These are phyloP conservation scores for Lasiodiplodia sp. DNA, from an alignment of 2,329 filamentous ascomycete species.

Conservation along the genomic window DNA sequence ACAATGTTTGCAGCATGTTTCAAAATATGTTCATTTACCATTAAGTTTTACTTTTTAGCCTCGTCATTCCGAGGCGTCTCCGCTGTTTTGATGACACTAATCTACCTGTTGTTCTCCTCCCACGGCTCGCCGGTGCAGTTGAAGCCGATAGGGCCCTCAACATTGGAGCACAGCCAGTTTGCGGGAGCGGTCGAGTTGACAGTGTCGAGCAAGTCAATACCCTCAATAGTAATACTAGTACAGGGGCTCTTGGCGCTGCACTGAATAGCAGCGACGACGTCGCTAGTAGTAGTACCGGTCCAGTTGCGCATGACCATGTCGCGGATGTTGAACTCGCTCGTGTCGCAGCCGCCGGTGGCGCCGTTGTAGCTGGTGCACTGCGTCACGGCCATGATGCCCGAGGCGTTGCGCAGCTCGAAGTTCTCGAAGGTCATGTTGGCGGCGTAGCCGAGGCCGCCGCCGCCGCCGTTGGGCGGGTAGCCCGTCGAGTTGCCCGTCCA, in stretches of 20 bases:
- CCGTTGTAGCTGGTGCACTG: slow-evolving; percentile 52
- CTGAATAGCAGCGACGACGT: slow-evolving; percentile 37
- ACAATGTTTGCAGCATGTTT: too few species aligned
- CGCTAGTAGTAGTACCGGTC: slow-evolving; percentile 40
- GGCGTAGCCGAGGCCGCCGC: slow-evolving; percentile 60
- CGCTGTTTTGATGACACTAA: not conserved
- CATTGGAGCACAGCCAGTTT: slow-evolving; percentile 38
- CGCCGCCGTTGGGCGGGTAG: slow-evolving; percentile 65
- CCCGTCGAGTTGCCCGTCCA: slow-evolving; percentile 63
- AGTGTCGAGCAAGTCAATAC: slow-evolving; percentile 34
- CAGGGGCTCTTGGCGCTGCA: slow-evolving; percentile 41
- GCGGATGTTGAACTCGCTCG: slow-evolving; percentile 50
- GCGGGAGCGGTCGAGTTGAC: slow-evolving; percentile 33
- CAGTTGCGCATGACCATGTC: slow-evolving; percentile 43
- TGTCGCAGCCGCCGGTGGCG: slow-evolving; percentile 49
- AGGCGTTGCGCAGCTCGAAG: slow-evolving; percentile 39
- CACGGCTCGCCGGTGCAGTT: slow-evolving; percentile 21
- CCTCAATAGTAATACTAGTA: slow-evolving; percentile 34
- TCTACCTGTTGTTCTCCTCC: slow-evolving; percentile 26
- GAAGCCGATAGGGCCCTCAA: slow-evolving; percentile 29
- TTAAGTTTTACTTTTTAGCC: too few species aligned
- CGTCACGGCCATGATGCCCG: slow-evolving; percentile 45
- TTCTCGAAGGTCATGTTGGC: slow-evolving; percentile 49
- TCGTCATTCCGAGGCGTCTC: too few species aligned
- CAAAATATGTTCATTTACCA: too few species aligned